A percentile compares a stretch with the other conserved stretches of the same genome.
Conservation (phyloP, 768 basidiomycete species). For the Amanita subjunquillea region DNA sequence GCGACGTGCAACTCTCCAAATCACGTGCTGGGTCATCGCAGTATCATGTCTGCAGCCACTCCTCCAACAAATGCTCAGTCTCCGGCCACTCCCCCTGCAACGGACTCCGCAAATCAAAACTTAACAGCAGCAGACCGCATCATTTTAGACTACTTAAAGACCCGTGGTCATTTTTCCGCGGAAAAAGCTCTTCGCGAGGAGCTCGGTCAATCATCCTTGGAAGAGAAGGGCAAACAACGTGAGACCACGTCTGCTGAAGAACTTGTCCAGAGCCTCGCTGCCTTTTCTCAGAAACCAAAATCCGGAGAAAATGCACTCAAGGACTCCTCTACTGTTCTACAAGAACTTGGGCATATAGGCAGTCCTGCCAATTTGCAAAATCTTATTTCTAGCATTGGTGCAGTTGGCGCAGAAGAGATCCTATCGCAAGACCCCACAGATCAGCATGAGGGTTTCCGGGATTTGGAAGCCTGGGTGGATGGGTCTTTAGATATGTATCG, state of each 20-base stretch:
- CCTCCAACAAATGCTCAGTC: conserved; percentile 44
- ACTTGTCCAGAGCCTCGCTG: conserved; percentile 45
- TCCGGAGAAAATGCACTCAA: conserved; percentile 65
- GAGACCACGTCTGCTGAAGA: conserved; percentile 38
- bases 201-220: conserved; percentile 30
- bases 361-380: conserved; percentile 67
- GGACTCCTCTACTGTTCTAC: conserved; percentile 53
- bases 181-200: conserved; percentile 39
- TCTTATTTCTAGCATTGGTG: conserved; percentile 67
- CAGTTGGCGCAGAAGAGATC: conserved; percentile 75
- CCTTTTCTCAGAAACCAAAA: conserved; percentile 58
- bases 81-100: conserved; percentile 37
- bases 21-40: conserved; percentile 22
- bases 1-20: conserved; percentile 12
- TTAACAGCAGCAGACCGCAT: conserved; percentile 29
- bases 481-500: conserved; percentile 88
- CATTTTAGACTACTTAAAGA: conserved; percentile 38
- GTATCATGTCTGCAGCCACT: conserved; percentile 16
- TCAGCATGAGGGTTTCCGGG: conserved; percentile 77
- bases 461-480: conserved; percentile 83
- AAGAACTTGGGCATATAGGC: conserved; percentile 59
- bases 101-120: conserved; percentile 21
- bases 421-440: conserved; percentile 75
- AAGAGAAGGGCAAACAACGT: conserved; percentile 30
- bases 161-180: conserved; percentile 35